Conservation (phyloP, 768 basidiomycete species). For the Albatrellus ellisii region DNA sequence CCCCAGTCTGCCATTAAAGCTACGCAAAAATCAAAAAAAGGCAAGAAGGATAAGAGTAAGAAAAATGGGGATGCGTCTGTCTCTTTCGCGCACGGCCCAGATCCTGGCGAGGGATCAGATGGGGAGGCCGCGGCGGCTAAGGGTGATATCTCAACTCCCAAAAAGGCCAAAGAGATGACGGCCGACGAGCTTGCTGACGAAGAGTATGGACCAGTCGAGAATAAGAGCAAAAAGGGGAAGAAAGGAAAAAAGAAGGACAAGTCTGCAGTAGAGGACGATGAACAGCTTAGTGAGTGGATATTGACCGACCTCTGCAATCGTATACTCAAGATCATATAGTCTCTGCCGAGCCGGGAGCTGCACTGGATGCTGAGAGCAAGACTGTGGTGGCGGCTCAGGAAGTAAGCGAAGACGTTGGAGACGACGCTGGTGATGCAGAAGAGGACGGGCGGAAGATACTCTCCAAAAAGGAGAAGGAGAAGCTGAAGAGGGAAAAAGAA, state of each 20-base stretch:
- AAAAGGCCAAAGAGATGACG: constrained; percentile 21
- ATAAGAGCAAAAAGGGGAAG: constrained; percentile 41
- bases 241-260: constrained; percentile 34
- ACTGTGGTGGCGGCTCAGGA: constrained; percentile 14
- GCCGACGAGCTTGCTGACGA: constrained; percentile 37
- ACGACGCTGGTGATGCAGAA: constrained; percentile 35
- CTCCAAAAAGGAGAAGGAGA: constrained; percentile 95
- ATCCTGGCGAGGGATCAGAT: constrained; percentile 19
- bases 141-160: constrained; percentile 19
- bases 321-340: neutral
- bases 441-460: constrained; percentile 48
- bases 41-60: constrained; percentile 39
- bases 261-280: constrained; percentile 24
- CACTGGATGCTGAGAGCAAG: neutral
- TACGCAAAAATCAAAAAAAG: constrained; percentile 36
- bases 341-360: constrained; percentile 12
- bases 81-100: constrained; percentile 15
- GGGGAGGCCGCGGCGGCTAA: constrained; percentile 21
- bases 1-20: constrained; percentile 53
- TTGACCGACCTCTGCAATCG: neutral
- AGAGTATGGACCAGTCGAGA: constrained; percentile 25
- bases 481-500: constrained; percentile 92
- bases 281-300: constrained; percentile 12
- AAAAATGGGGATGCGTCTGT: constrained; percentile 22
- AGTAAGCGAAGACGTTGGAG: constrained; percentile 26